Conservation (phyloP, 108 stramenopile species). For the Skeletonema potamos region DNA sequence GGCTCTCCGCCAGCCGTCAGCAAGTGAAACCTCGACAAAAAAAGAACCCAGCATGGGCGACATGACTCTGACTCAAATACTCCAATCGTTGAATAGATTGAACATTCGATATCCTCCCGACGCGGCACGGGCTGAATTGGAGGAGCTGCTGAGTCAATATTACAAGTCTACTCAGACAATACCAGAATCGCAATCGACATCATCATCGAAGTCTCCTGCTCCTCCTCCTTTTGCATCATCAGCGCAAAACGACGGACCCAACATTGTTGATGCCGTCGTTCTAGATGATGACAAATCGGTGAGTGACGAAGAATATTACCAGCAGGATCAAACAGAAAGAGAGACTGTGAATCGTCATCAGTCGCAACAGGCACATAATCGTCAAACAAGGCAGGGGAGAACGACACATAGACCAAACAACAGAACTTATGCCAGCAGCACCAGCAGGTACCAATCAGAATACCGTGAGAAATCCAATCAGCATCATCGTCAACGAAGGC, state of each 20-base stretch:
- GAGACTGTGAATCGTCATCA: not conserved
- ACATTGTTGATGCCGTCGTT: conserved; percentile 25
- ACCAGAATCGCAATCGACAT: not conserved
- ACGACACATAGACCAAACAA: not conserved
- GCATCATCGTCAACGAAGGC: conserved; percentile 1
- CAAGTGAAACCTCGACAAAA: not conserved
- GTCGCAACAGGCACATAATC: not conserved
- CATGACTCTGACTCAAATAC: conserved; percentile 13
- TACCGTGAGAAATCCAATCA: not conserved
- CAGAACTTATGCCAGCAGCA: not conserved
- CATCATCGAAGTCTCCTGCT: not conserved
- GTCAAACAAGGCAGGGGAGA: not conserved
- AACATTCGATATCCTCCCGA: conserved; percentile 34
- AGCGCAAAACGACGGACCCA: not conserved
- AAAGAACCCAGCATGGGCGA: not conserved
- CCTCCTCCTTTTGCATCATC: not conserved
- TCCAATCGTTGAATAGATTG: conserved; percentile 9
- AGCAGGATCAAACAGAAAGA: not conserved
- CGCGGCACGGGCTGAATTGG: conserved; percentile 19
- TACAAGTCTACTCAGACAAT: not conserved
- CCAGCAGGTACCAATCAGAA: not conserved
- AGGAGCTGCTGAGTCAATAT: conserved; percentile 4
- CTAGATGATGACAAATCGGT: not conserved
- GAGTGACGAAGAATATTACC: not conserved
- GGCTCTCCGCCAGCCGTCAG: not conserved